A percentile compares a stretch with the other conserved stretches of the same genome.
These are phyloP conservation scores for Linum usitatissimum DNA, from an alignment of 345 rosid genomes.

Conservation along the genomic window DNA sequence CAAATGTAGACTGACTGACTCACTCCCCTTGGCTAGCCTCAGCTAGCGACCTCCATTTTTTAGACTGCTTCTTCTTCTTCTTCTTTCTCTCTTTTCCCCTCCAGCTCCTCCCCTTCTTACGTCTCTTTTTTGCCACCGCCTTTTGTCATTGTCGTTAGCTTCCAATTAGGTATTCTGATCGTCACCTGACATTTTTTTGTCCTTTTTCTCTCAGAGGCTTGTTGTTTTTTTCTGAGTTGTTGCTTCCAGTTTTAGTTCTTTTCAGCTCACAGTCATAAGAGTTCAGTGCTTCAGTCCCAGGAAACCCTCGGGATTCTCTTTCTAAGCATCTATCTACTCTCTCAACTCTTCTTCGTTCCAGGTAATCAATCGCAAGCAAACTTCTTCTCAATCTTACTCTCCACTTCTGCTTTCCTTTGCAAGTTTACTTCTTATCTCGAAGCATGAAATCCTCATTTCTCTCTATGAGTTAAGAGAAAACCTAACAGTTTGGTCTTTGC, in stretches of 20 bases:
- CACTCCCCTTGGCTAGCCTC: background rate
- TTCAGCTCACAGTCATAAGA: too few species aligned
- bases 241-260: too few species aligned
- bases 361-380: background rate
- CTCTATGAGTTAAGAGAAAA: background rate
- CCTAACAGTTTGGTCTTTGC: background rate
- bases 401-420: slow-evolving; percentile 2
- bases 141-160: background rate
- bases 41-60: background rate
- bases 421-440: background rate
- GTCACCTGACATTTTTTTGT: background rate
- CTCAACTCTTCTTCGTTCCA: background rate
- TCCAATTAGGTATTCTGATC: background rate
- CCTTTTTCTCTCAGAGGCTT: too few species aligned
- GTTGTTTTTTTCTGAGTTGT: too few species aligned
- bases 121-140: background rate
- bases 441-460: background rate
- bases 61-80: background rate
- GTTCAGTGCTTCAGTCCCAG: too few species aligned
- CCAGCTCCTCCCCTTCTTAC: too few species aligned
- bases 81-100: background rate
- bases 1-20: slow-evolving; percentile 9
- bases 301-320: too few species aligned
- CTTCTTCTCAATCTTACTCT: slow-evolving; percentile 5
- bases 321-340: too few species aligned